Conservation (phyloP, 1,284 basidiomycete genomes). For the Apiotrichum gamsii region DNA sequence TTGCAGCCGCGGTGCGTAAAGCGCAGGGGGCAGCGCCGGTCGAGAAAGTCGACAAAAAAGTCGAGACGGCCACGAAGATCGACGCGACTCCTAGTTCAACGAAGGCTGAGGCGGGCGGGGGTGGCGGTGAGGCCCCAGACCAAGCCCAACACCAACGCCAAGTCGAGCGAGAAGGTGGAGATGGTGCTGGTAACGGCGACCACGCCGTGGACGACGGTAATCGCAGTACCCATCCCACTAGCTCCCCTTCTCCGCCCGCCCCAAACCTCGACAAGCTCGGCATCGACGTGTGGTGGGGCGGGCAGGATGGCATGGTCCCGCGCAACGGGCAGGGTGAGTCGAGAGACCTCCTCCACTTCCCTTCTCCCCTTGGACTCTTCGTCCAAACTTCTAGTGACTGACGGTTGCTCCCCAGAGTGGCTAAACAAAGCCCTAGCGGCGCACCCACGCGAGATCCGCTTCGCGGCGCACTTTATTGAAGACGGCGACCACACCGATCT, state of each 20-base stretch:
- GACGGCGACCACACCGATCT: slow-evolving; percentile 19
- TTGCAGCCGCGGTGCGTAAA: slow-evolving; percentile 15
- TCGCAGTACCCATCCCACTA: too few species aligned
- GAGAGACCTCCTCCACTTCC: too few species aligned
- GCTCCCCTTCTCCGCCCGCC: too few species aligned
- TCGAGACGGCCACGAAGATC: neutral
- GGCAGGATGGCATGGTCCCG: slow-evolving; percentile 20
- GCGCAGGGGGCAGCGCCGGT: too few species aligned
- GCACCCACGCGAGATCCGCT: slow-evolving; percentile 8
- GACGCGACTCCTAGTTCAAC: neutral
- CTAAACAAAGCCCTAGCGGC: slow-evolving; percentile 14
- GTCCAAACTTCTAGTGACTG: neutral
- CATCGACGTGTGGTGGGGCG: slow-evolving; percentile 20
- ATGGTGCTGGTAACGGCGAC: too few species aligned
- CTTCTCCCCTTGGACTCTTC: too few species aligned
- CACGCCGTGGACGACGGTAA: too few species aligned
- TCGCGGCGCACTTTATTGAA: slow-evolving; percentile 14
- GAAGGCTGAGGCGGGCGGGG: too few species aligned
- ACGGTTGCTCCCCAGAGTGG: slow-evolving; percentile 17
- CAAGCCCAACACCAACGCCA: too few species aligned
- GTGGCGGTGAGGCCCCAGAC: too few species aligned
- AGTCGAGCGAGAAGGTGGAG: too few species aligned
- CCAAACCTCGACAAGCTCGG: neutral
- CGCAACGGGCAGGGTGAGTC: slow-evolving; percentile 15
- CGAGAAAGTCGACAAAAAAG: too few species aligned